Evolutionary conservation across 805 yeast genomes (phyloP).

Genomic region (Tetrapisispora phaffii): DNA sequence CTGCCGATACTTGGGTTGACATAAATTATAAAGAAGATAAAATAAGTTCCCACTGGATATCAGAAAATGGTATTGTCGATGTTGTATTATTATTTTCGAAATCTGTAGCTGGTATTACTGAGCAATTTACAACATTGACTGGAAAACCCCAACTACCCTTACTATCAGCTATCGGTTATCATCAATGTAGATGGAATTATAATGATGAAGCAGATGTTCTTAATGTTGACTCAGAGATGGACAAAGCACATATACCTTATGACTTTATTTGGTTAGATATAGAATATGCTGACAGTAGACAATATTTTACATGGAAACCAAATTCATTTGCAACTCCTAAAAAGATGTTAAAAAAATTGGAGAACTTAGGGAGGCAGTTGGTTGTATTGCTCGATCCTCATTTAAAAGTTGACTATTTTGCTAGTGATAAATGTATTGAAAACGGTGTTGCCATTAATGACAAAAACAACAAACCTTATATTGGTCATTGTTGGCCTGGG

Average conservation of each 20-base stretch:
- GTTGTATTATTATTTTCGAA: constrained; percentile 55
- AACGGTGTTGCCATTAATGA: constrained; percentile 40
- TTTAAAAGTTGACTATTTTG: constrained; percentile 57
- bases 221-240: constrained; percentile 61
- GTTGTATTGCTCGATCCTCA: constrained; percentile 91
- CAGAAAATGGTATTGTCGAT: constrained; percentile 82
- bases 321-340: constrained; percentile 67
- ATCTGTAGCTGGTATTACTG: constrained; percentile 45
- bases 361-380: constrained; percentile 64
- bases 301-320: constrained; percentile 86
- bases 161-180: constrained; percentile 75
- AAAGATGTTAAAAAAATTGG: constrained; percentile 54
- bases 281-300: constrained; percentile 78
- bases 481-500: constrained; percentile 98
- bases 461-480: constrained; percentile 40
- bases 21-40: constrained; percentile 29
- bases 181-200: constrained; percentile 97
- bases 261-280: constrained; percentile 93
- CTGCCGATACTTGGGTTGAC: constrained; percentile 88
- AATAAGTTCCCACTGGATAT: constrained; percentile 77
- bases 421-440: constrained; percentile 44
- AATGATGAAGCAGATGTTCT: constrained; percentile 79
- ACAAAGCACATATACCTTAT: constrained; percentile 64
- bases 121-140: constrained; percentile 56
- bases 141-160: constrained; percentile 72